Conservation (phyloP, 257 asterid genomes). For the Cordia subcordata region DNA sequence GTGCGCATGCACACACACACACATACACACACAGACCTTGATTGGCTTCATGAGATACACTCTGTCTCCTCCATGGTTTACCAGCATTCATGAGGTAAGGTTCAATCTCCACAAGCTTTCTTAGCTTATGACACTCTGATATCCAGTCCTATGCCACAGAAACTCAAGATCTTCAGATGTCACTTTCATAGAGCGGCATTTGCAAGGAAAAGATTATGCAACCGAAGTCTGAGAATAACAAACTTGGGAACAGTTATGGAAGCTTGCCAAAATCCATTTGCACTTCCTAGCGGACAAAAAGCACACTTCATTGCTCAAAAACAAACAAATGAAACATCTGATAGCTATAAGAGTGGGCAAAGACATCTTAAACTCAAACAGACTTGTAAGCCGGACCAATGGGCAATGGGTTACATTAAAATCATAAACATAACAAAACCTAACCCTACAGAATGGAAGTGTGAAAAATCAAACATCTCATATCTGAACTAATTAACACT, state of each 20-base stretch:
- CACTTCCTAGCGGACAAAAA: too few species aligned
- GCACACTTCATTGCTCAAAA: too few species aligned
- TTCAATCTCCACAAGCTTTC: constrained; percentile 75
- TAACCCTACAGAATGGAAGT: too few species aligned
- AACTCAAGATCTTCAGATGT: constrained; percentile 12
- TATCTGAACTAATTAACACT: neutral
- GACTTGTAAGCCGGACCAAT: too few species aligned
- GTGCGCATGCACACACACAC: neutral
- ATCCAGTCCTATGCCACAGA: constrained; percentile 72
- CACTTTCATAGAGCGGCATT: constrained; percentile 5
- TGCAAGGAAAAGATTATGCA: constrained; percentile 1
- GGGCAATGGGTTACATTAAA: too few species aligned
- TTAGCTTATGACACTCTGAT: constrained; percentile 58
- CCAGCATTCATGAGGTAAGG: constrained; percentile 80
- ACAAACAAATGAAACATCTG: too few species aligned
- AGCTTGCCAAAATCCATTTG: too few species aligned
- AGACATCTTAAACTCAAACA: too few species aligned
- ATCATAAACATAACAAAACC: too few species aligned
- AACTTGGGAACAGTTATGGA: neutral
- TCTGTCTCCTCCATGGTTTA: constrained; percentile 81
- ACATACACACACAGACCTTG: constrained; percentile 32
- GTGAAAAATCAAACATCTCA: too few species aligned
- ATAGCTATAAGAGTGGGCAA: too few species aligned
- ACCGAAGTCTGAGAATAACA: neutral
- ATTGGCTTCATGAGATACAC: constrained; percentile 32